These are phyloP conservation scores for Platanthera guangdongensis DNA, from an alignment of 106 monocot genomes.

Conservation along the genomic window DNA sequence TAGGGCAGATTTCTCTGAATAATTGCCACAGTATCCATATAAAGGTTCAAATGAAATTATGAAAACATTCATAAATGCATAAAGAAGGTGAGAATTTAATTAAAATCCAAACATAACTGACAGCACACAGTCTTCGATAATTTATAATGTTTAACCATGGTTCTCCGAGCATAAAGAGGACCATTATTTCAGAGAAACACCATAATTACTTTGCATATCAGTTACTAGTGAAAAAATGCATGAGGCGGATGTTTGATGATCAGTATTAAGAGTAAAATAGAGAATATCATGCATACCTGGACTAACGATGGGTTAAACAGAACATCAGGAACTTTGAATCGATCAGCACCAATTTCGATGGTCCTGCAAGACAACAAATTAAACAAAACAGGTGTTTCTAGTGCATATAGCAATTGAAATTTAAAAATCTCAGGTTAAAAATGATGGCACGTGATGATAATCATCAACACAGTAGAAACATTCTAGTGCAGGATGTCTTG, in stretches of 20 bases:
- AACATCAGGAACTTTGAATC: constrained; percentile 95
- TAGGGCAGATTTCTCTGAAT: not conserved
- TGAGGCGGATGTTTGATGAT: not conserved
- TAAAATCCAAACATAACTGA: not conserved
- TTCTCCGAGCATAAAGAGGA: not conserved
- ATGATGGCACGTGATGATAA: not conserved
- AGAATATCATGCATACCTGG: constrained; percentile 41
- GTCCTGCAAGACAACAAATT: constrained; percentile 36
- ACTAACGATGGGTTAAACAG: constrained; percentile 87
- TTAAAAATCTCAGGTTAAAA: not conserved
- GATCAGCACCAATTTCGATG: constrained; percentile 92
- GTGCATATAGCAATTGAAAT: not conserved
- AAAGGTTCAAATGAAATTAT: not conserved
- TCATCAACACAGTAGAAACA: not conserved
- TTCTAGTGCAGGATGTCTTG: not conserved
- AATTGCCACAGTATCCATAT: not conserved
- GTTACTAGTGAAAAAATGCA: not conserved
- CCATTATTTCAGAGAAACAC: not conserved
- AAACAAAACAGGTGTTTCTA: not conserved
- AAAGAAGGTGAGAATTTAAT: not conserved
- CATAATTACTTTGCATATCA: not conserved
- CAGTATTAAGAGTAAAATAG: not conserved
- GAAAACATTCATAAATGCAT: not conserved
- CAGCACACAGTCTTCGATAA: not conserved
- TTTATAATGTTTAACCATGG: not conserved